These are phyloP conservation scores for Aspergillus glaucus DNA, from an alignment of 2,329 filamentous ascomycete genomes.

Conservation along the genomic window DNA sequence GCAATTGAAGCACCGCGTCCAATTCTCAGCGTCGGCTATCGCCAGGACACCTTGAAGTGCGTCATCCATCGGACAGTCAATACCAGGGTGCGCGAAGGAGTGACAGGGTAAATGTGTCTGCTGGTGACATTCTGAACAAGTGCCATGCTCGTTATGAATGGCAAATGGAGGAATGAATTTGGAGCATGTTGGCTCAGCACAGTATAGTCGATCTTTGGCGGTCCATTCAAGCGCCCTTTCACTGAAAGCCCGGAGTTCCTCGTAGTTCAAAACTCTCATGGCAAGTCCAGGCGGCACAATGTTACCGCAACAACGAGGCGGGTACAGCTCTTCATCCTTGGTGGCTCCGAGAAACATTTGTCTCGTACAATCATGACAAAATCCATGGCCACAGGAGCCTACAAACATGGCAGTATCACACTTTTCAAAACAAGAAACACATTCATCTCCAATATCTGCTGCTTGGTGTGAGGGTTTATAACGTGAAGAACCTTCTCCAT, in stretches of 20 bases:
- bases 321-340: conserved; percentile 13
- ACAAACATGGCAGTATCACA: not conserved
- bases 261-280: conserved; percentile 3
- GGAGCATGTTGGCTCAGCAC: conserved; percentile 13
- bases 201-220: conserved; percentile 12
- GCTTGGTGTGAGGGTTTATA: not conserved
- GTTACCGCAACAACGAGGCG: conserved; percentile 12
- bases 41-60: conserved; percentile 6
- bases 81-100: conserved; percentile 9
- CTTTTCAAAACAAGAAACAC: conserved; percentile 3
- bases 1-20: conserved; percentile 11
- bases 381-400: conserved; percentile 1
- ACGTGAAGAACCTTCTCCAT: not conserved
- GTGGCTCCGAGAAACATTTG: conserved; percentile 11
- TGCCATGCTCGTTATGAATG: conserved; percentile 7
- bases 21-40: conserved; percentile 5
- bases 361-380: conserved; percentile 4
- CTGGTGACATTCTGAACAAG: conserved; percentile 8
- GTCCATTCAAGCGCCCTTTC: conserved; percentile 11
- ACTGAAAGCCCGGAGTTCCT: conserved; percentile 8
- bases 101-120: conserved; percentile 12
- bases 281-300: conserved; percentile 3
- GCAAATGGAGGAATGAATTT: conserved; percentile 12
- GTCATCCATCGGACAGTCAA: conserved; percentile 12
- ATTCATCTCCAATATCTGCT: not conserved